Conservation (phyloP, 2,329 filamentous ascomycete genomes). For the Pseudofabraea citricarpa region DNA sequence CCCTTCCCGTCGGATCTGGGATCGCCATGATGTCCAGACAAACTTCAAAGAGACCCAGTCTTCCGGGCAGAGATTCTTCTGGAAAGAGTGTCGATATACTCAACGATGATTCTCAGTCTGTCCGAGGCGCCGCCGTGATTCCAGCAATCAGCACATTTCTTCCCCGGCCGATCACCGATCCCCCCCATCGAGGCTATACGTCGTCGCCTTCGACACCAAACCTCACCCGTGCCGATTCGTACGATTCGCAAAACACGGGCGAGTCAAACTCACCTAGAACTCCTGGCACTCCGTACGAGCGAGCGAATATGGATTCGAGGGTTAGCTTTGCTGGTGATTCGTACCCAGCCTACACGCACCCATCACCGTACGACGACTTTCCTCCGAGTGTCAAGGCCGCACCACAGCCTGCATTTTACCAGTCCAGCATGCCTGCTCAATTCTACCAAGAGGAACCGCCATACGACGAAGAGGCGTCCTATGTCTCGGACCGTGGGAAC, state of each 20-base stretch:
- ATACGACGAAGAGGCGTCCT: slow-evolving; percentile 18
- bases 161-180: slow-evolving; percentile 27
- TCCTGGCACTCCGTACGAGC: no score
- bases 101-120: slow-evolving; percentile 44
- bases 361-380: no score
- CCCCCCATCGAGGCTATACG: no score
- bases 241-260: slow-evolving; percentile 53
- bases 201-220: slow-evolving; percentile 37
- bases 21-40: background rate
- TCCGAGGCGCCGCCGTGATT: slow-evolving; percentile 14
- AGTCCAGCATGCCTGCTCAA: no score
- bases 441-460: no score
- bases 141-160: slow-evolving; percentile 27
- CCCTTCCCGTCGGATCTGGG: no score
- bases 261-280: slow-evolving; percentile 53
- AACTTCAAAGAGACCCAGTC: slow-evolving; percentile 25
- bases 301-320: no score
- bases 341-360: no score
- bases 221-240: slow-evolving; percentile 56
- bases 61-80: slow-evolving; percentile 51
- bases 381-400: no score
- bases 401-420: slow-evolving; percentile 6
- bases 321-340: no score
- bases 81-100: slow-evolving; percentile 56
- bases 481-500: no score